Base-by-base conservation (phyloP, 164 flowering plant genomes). In the Euptelea pleiosperma region DNA sequence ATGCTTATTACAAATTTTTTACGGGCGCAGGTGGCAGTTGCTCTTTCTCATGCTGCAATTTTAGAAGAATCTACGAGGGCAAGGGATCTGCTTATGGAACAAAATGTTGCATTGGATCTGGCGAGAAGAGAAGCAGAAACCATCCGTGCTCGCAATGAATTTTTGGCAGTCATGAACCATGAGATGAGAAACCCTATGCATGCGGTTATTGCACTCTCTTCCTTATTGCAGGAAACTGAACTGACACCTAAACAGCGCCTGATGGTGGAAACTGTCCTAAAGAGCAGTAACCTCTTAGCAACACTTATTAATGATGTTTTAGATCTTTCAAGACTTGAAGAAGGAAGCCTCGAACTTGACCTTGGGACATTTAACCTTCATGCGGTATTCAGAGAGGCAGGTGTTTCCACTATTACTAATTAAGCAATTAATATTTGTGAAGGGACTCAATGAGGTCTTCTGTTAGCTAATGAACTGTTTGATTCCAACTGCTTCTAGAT, bases 171-270 rank as follows among this genome's bases (percentile, higher is more conserved):
- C 18, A 87, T 87, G 97, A 90, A 90, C 64, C 88, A 90, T 79
- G 95, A 90, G 71, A 90, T 90, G 97, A 75, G 91, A 68, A 90
- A 86, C 33, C 97, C 97, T 7, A 85, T 90, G 93, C 91, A 90
- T 79, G 93, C 93, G 30, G 79, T 86, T 41, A 87, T 90, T 53
- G 95, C 95, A 19, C 85, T 90, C 19, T 84, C 93, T 22, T 87
- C 97, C 9, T 73, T 90, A 46, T 64, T 90, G 29, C 91, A 74
- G 63, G 95, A 87, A 68, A 87, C 93, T 45, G 91, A 84, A 42
- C 71, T 91, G 69, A 83, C 88, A 46, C 80, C 91, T 48, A 93
- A 91, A 76, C 97, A 91, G 55, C 87, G 96, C 14, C 54, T 86
- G 67, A 88, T 86, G 97, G 83, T 86, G 22, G 97, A 91, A 70